Evolutionary conservation across 2,329 filamentous ascomycete genomes (phyloP).

Genomic region (Coleophoma cylindrospora): DNA sequence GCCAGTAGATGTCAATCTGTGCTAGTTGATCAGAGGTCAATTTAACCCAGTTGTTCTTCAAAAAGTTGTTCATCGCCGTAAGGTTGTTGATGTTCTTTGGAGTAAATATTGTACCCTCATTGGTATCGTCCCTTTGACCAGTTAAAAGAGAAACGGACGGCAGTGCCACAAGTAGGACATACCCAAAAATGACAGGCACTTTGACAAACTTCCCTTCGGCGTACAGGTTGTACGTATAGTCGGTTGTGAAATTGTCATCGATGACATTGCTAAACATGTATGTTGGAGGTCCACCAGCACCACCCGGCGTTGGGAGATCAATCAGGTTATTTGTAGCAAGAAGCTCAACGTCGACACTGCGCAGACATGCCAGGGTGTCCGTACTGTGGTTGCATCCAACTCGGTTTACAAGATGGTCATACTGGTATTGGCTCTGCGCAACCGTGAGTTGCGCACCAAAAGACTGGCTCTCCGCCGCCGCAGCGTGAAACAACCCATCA

Average conservation of each 20-base stretch:
- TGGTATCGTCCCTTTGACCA: conserved; percentile 44
- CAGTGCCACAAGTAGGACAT: not conserved
- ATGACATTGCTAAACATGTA: conserved; percentile 51
- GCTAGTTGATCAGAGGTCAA: conserved; percentile 45
- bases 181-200: conserved; percentile 46
- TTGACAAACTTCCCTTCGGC: conserved; percentile 43
- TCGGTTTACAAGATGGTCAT: conserved; percentile 39
- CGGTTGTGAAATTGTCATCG: conserved; percentile 46
- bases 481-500: conserved; percentile 44
- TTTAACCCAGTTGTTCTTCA: conserved; percentile 52
- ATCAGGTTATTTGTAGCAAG: conserved; percentile 36
- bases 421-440: conserved; percentile 45
- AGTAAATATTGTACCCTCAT: conserved; percentile 61
- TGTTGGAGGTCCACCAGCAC: conserved; percentile 30
- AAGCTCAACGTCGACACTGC: conserved; percentile 32
- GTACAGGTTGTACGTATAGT: conserved; percentile 45
- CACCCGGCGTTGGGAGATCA: conserved; percentile 30
- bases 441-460: conserved; percentile 43
- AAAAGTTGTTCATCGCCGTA: conserved; percentile 45
- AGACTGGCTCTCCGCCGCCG: conserved; percentile 44
- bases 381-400: conserved; percentile 32
- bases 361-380: conserved; percentile 41
- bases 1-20: conserved; percentile 50
- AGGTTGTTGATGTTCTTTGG: conserved; percentile 41
- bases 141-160: not conserved